Evolutionary conservation across 352 stramenopile genomes (phyloP), one percentile per base, ranked within the genome.

Genomic region (Globisporangium mamillatum): DNA sequence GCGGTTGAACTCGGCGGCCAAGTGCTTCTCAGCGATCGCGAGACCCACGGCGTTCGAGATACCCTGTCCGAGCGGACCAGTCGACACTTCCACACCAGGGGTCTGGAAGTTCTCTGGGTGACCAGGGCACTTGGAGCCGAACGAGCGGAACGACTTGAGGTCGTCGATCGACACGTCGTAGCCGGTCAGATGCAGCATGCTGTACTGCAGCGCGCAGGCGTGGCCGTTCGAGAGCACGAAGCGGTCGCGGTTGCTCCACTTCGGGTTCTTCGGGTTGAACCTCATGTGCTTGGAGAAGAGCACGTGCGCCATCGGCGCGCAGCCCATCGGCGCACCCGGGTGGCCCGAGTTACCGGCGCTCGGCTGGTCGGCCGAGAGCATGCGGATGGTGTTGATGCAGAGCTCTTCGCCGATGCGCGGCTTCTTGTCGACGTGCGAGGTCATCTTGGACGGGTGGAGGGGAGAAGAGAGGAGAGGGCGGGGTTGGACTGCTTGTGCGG

Each of bases 161-260:
- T 99, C 96, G n/a, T 99, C 97, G 50, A 99, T 85, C 34, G 86
- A 84, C 24, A 99, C 73, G 73, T 97, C 92, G 82, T 97, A 98
- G 64, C 98, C 98, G 56, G 91, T 97, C 34, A 99, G 88, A 81
- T 99, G 95, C 66, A 99, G 88, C 98, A 99, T 99, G 54, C 89
- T 93, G 88, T 99, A 99, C 79, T 99, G 97, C 63, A 99, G 89
- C 41, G 97, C 97, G 83, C 97, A 99, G 36, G 93, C 96, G 82
- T 99, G 98, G 67, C 98, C 98, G 80, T 99, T 99, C 59, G 92
- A 98, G 60, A 99, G 88, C 62, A 99, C 95, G 78, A 99, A 99
- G 75, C 98, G 96, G 88, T 99, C 98, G 52, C 98, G 96, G 81
- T 98, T 98, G 79, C 88, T 95, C 90, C 89, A 96, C 73, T 86